Percentiles rank a stretch among this genome's conserved stretches.
Evolutionary conservation across 495 filamentous ascomycete genomes (phyloP).

Genomic region (Xylaria castorea): DNA sequence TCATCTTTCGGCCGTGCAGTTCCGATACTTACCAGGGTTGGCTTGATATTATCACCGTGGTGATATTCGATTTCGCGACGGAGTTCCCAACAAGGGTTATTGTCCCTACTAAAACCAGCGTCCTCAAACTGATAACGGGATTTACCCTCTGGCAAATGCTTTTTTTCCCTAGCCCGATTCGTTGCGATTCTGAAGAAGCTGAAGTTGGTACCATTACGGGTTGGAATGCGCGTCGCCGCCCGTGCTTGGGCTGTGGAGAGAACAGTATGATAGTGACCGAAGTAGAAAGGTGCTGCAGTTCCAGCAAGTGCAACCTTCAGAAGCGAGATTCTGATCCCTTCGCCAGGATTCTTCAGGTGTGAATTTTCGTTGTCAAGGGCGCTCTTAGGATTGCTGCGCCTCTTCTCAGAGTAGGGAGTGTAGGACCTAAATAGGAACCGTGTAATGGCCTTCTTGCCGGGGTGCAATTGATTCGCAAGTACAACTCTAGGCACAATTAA

Average conservation of each 20-base stretch:
- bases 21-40: constrained; percentile 41
- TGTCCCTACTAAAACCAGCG: constrained; percentile 26
- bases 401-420: constrained; percentile 1
- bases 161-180: background rate
- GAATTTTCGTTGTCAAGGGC: background rate
- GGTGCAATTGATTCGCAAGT: background rate
- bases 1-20: constrained; percentile 30
- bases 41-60: constrained; percentile 29
- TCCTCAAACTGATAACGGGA: background rate
- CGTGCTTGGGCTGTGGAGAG: constrained; percentile 6
- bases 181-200: background rate
- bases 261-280: constrained; percentile 7
- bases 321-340: constrained; percentile 6
- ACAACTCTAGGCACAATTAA: background rate
- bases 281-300: constrained; percentile 12
- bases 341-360: background rate
- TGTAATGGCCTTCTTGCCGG: no score
- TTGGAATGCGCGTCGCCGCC: background rate
- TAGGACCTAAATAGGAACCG: constrained; percentile 7
- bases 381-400: background rate
- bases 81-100: constrained; percentile 43
- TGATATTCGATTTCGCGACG: constrained; percentile 33
- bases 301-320: constrained; percentile 10
- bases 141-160: background rate
- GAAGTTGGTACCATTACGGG: background rate